These are phyloP conservation scores for Elongisporangium anandrum DNA, from an alignment of 352 stramenopile species.

Conservation along the genomic window DNA sequence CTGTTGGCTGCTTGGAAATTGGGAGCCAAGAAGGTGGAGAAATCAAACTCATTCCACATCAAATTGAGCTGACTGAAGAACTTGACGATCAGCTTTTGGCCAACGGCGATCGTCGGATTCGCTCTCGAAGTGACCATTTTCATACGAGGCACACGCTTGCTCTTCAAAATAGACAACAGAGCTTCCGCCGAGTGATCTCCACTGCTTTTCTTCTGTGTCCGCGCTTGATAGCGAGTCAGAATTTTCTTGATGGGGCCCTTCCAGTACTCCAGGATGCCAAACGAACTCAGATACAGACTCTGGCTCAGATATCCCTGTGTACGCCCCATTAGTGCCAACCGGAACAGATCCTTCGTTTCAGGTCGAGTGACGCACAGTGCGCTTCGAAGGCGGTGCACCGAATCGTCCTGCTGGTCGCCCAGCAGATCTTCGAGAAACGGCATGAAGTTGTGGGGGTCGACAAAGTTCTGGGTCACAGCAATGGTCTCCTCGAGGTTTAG, in stretches of 20 bases:
- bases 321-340: constrained; percentile 51
- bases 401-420: constrained; percentile 54
- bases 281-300: constrained; percentile 57
- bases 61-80: constrained; percentile 85
- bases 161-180: constrained; percentile 4
- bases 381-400: constrained; percentile 49
- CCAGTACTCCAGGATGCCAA: constrained; percentile 57
- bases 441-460: constrained; percentile 79
- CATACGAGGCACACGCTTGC: constrained; percentile 34
- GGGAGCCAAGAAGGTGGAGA: constrained; percentile 58
- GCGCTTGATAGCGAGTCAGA: constrained; percentile 43
- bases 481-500: constrained; percentile 94
- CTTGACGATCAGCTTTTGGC: constrained; percentile 59
- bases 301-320: constrained; percentile 55
- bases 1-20: constrained; percentile 27
- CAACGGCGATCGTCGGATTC: constrained; percentile 75
- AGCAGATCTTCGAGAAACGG: constrained; percentile 73
- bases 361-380: constrained; percentile 32
- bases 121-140: constrained; percentile 67
- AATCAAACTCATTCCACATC: constrained; percentile 76
- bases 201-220: constrained; percentile 3
- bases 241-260: constrained; percentile 49
- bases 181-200: neutral
- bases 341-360: constrained; percentile 66
- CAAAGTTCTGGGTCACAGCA: constrained; percentile 96